Evolutionary conservation across 371 early-diverging fungal genomes (phyloP), one percentile per base, ranked within the genome.

Genomic region (Haplosporangium sp.): DNA sequence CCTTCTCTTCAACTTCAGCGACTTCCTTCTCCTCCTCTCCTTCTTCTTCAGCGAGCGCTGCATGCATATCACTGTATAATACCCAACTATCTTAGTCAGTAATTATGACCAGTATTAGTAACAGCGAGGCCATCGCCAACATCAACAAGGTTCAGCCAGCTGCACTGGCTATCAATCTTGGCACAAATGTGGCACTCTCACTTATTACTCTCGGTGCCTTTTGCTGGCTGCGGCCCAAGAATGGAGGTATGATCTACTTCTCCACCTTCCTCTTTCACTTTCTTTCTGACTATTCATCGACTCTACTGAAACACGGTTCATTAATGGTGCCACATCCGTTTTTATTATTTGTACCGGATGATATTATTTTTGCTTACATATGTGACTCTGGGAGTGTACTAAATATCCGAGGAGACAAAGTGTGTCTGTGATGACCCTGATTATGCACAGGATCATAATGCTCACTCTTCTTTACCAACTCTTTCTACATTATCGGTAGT

Each of bases 141-240:
- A 18, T 62, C 55, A 62, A 63, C 41, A 50, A 64, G 10, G 61
- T 67, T 9, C 72, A 77, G 65, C 64, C 61, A 6, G 16, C 54
- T 6, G 86, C 86, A 38, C 82, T 86, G 67, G 86, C 77, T 14
- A 79, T 82, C 41, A 83, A 85, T 55, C 63, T 86, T 23, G 86
- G 82, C 48, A 86, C 84, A 71, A 87, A 87, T 54, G 64, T 81
- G 29, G 85, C 37, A 6, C 65, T 77, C 47, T 77, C 79, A 11
- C 65, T 82, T 41, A 60, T 85, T 36, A 81, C 86, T 14, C 80
- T 85, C 9, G 86, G 73, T 14, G 83, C 85, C 13, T 77, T 86
- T 38, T 58, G 83, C 40, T 68, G 81, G 55, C 68, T 87, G 13
- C 74, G 88, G 40, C 88, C 88, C 41, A 87, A 74, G 51, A 85